phyloP scores from a whole-genome alignment of 148 eudicot genomes.

The Fagopyrum esculentum region DNA sequence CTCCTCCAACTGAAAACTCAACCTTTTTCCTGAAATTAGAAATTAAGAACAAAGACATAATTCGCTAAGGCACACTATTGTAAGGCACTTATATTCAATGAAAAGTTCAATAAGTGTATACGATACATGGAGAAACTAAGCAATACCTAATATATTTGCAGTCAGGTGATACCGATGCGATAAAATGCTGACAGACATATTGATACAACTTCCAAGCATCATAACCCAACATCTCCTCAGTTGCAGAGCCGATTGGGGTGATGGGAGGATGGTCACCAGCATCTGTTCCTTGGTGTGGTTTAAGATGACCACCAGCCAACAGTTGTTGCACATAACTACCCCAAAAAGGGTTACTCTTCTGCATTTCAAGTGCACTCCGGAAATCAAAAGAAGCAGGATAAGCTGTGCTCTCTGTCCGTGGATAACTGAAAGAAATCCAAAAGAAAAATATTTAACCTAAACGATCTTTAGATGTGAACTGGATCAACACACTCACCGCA shows the following conservation, averaged over 20 bases:
- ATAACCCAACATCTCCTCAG: conserved; percentile 68
- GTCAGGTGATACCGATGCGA: conserved; percentile 74
- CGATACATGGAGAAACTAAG: background rate
- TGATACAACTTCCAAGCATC: conserved; percentile 95
- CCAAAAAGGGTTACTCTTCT: conserved; percentile 48
- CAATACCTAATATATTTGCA: conserved; percentile 69
- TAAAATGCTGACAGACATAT: conserved; percentile 87
- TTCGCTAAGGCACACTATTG: background rate
- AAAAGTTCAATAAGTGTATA: background rate
- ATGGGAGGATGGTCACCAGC: conserved; percentile 97
- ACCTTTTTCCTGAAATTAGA: conserved; percentile 49
- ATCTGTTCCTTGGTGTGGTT: conserved; percentile 81
- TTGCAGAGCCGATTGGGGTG: conserved; percentile 80
- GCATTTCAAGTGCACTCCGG: conserved; percentile 58
- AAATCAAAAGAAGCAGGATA: conserved; percentile 92
- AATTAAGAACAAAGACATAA: background rate
- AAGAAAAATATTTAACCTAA: background rate
- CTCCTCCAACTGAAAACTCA: conserved; percentile 77
- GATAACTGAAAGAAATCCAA: conserved; percentile 45
- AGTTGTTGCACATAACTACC: conserved; percentile 54
- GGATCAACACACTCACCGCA: background rate
- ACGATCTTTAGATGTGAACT: background rate
- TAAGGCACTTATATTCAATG: background rate
- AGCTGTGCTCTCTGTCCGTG: conserved; percentile 94
- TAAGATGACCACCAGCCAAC: conserved; percentile 50